Evolutionary conservation across 2,329 filamentous ascomycete species (phyloP), one percentile per base, ranked within the genome.

Genomic region (Parastagonospora nodorum): DNA sequence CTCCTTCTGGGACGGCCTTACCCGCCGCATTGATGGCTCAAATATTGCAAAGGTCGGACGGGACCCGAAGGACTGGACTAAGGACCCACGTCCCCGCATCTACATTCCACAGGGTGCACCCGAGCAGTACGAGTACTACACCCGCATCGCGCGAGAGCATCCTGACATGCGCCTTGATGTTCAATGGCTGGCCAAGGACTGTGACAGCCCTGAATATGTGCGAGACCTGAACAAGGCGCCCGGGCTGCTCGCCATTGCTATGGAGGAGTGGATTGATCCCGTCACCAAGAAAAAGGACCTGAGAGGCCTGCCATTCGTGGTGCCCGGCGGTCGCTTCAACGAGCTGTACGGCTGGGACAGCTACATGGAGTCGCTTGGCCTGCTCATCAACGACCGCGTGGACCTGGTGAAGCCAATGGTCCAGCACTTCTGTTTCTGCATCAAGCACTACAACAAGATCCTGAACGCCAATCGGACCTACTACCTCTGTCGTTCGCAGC

Each of bases 341-440:
- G 94, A 99, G 74, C 77, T 99, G 16, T 99, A 99, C 71, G 93
- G 93, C 40, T 99, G 94, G 94, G 94, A 99, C 75, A 97, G 92
- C 72, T 99, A 97, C 79, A 97, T 99, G 92, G 90, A 93, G 73
- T 94, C 93, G 5, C 80, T 97, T 2, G 94, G 94, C 14, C 82
- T 99, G 51, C 79, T 97, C 51, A 85, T 91, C 63, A 91, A 93
- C 68, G 89, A 94, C 69, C 87, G 90, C 51, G 86, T 91, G 16
- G 86, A 97, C 66, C 78, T 97, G 48, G 92, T 92, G 61, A 96
- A 97, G 78, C 84, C 88, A 42, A 97, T 99, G 91, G 92, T 97
- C 44, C 81, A 84, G 64, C 96, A 99, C 78, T 97, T 97, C 74
- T 95, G 91, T 74, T 99, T 99, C 79, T 96, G 91, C 77, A 97